These are phyloP conservation scores for Mycena belliarum DNA, from an alignment of 768 basidiomycete genomes.

Conservation along the genomic window DNA sequence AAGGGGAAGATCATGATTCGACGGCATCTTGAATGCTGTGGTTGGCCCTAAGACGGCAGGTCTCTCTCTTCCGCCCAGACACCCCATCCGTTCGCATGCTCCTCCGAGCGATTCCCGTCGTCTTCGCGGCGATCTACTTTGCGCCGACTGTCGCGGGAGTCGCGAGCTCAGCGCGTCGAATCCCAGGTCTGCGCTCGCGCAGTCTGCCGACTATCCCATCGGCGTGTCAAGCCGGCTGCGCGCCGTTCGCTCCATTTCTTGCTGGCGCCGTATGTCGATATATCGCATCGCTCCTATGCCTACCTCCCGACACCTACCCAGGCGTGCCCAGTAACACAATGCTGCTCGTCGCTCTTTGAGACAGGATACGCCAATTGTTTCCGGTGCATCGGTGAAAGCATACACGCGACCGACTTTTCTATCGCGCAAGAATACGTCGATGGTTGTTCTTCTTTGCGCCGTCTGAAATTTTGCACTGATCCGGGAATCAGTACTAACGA, in stretches of 20 bases:
- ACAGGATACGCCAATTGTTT: constrained; percentile 35
- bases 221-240: constrained; percentile 9
- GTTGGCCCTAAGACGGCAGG: not conserved
- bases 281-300: not conserved
- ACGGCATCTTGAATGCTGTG: not conserved
- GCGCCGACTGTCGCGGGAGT: not conserved
- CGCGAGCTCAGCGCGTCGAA: not conserved
- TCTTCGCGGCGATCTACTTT: not conserved
- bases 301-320: not conserved
- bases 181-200: not conserved
- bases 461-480: not conserved
- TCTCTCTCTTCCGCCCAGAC: not conserved
- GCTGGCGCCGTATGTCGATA: constrained; percentile 5
- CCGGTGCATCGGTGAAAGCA: constrained; percentile 32
- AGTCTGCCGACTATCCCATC: constrained; percentile 5
- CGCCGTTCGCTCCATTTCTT: constrained; percentile 12
- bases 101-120: not conserved
- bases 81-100: not conserved
- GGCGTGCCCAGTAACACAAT: constrained; percentile 22
- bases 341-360: constrained; percentile 35
- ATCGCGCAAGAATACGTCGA: constrained; percentile 30
- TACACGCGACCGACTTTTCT: constrained; percentile 31
- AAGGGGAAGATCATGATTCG: not conserved
- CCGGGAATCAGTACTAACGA: constrained; percentile 22
- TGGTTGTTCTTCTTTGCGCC: constrained; percentile 6